These are phyloP conservation scores for Rhizoctonia solani DNA, from an alignment of 1,284 basidiomycete species.

Conservation along the genomic window DNA sequence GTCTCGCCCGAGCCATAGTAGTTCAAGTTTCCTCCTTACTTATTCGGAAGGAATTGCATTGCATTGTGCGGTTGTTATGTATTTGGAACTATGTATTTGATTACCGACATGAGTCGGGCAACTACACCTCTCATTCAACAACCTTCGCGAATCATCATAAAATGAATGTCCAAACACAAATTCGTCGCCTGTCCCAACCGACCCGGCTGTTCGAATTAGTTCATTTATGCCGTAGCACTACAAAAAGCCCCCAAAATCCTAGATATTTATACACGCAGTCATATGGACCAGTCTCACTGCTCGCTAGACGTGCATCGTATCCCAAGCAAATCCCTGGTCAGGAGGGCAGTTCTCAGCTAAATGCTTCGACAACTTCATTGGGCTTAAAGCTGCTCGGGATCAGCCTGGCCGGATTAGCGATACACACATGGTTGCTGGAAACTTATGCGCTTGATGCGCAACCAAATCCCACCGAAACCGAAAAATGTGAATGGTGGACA, in stretches of 20 bases:
- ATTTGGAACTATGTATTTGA: neutral
- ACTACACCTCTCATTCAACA: neutral
- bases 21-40: too few relatives aligned
- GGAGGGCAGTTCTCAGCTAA: too few relatives aligned
- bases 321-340: too few relatives aligned
- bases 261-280: too few relatives aligned
- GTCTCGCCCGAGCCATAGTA: neutral
- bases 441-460: constrained; percentile 21
- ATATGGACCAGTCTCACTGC: too few relatives aligned
- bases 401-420: neutral
- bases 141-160: neutral
- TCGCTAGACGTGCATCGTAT: too few relatives aligned
- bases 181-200: neutral
- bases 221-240: neutral
- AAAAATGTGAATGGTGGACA: constrained; percentile 30
- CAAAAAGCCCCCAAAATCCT: neutral
- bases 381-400: neutral
- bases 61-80: neutral
- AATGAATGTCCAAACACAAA: neutral
- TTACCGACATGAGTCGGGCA: neutral
- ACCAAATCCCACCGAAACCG: neutral
- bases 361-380: too few relatives aligned
- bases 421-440: neutral
- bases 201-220: neutral
- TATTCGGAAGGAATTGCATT: too few relatives aligned